Base-by-base conservation (phyloP, 805 yeast genomes). In the Ogataea glucozyma region DNA sequence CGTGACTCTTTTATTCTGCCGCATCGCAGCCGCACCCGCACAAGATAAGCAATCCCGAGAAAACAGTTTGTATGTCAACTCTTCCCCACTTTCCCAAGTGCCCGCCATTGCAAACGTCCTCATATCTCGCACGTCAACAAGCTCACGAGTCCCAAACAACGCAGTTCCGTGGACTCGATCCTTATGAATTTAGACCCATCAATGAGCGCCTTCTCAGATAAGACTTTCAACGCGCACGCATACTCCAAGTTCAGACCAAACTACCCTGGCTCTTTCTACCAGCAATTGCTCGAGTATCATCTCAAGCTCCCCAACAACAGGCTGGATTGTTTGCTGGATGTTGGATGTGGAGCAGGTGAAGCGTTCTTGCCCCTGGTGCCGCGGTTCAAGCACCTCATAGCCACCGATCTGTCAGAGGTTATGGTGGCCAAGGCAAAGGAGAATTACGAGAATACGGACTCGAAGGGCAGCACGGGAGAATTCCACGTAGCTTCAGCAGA, bases 151-250 rank as follows among this genome's bases (percentile, higher is more conserved):
- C n/a, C n/a, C n/a, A n/a, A n/a, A n/a, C n/a, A n/a, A n/a, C n/a
- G n/a, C n/a, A n/a, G n/a, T n/a, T n/a, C n/a, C n/a, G n/a, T n/a
- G n/a, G n/a, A n/a, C n/a, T n/a, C n/a, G n/a, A n/a, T n/a, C n/a
- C n/a, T n/a, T n/a, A n/a, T n/a, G n/a, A n/a, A n/a, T n/a, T n/a
- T n/a, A n/a, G n/a, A n/a, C n/a, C n/a, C n/a, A n/a, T n/a, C n/a
- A 13, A 85, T 85, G 91, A 66, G 90, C 0, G 75, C 86, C 1
- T 85, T 79, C 57, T 70, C 87, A 1, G 75, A 74, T 4, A 41
- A 62, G 3, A 59, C 66, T 13, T 85, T 81, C 58, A 64, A 77
- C 40, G 71, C 87, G 1, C 54, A 65, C 5, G 66, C 64, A 18
- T 88, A 88, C 62, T 66, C 72, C 22, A 58, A 64, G 24, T 78